These are phyloP conservation scores for Euphorbia pulcherrima DNA, from an alignment of 345 rosid species.

Conservation along the genomic window DNA sequence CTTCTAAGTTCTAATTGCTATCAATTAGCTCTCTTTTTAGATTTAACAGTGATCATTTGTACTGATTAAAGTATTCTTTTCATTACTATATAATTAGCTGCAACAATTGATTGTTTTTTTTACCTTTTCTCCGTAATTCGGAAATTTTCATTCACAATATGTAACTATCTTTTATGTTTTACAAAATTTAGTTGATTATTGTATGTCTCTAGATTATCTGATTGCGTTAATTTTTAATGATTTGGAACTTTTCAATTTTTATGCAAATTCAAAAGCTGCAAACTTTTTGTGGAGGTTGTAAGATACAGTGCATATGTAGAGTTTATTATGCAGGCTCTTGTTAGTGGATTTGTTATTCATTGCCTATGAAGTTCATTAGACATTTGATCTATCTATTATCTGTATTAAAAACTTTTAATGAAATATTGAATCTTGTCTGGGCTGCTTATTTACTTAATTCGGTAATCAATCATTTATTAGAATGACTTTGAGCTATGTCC, in stretches of 20 bases:
- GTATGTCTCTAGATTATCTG: neutral
- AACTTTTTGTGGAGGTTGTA: neutral
- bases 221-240: too few species aligned
- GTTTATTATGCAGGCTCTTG: too few species aligned
- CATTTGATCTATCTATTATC: neutral
- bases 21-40: conserved; percentile 20
- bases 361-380: neutral
- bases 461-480: neutral
- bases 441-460: neutral
- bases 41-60: conserved; percentile 19
- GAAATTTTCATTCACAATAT: neutral
- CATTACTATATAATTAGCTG: neutral
- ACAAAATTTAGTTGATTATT: neutral
- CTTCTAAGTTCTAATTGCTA: conserved; percentile 39
- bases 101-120: neutral
- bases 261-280: neutral
- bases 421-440: neutral
- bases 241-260: neutral
- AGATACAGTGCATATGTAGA: too few species aligned
- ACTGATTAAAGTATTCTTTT: neutral
- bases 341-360: neutral
- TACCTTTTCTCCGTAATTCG: neutral
- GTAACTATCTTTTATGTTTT: neutral
- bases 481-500: conserved; percentile 2
- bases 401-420: neutral